Evolutionary conservation across 441 rosid genomes (phyloP), one percentile per base, ranked within the genome.

Genomic region (Flueggea neowawraea): DNA sequence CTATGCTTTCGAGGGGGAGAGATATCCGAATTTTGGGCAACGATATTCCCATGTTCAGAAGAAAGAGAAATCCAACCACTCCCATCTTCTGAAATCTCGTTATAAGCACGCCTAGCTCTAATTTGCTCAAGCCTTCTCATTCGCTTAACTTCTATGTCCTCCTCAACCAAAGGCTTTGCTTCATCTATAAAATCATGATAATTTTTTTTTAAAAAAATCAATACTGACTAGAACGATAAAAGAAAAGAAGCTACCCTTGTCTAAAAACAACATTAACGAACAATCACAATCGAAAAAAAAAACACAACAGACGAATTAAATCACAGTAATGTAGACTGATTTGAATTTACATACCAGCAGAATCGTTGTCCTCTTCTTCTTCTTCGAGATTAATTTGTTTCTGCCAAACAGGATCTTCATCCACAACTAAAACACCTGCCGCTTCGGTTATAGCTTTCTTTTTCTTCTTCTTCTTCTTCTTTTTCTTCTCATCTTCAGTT

Each of bases 331-430:
- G 28, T 22, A 22, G 28, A 22, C 2, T 22, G 28, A 22, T 22
- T 22, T 22, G 28, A 22, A 22, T 22, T 22, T 22, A 22, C 28
- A 0, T 22, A 22, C 65, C 75, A 87, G 96, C 98, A 11, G 96
- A 81, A 71, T 89, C 89, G 28, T 81, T 58, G 36, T 65, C 84
- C 6, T 78, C 85, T 0, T 74, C 85, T 0, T 74, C 85, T 17
- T 89, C 89, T 16, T 64, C 76, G 54, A 81, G 67, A 53, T 77
- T 82, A 55, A 94, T 74, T 0, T 87, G 84, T 62, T 82, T 94
- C 66, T 89, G 93, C 99, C 99, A 94, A 58, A 84, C 84, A 2
- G 97, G 99, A 75, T 94, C 97, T 73, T 83, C 75, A 64, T 94
- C 97, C 6, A 91, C 94, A 57, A 91, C 90, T 45, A 82, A 54